Evolutionary conservation across 768 basidiomycete species (phyloP).

Genomic region (Tephrocybe sp.): DNA sequence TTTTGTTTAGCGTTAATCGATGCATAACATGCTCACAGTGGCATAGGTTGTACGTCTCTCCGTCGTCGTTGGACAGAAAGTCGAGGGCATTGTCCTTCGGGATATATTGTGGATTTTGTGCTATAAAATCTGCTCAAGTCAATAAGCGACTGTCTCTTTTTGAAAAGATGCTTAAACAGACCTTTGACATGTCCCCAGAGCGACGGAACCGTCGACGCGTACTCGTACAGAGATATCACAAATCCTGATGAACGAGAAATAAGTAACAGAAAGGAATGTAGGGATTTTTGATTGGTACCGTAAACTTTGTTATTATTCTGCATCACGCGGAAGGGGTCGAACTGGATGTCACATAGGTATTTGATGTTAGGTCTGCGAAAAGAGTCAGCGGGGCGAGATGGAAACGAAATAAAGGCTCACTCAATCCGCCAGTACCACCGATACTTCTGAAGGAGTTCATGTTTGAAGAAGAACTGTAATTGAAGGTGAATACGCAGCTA

Average conservation of each 20-base stretch:
- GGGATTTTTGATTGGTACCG: constrained; percentile 48
- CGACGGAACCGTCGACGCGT: constrained; percentile 72
- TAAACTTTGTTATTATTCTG: constrained; percentile 69
- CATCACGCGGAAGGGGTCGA: constrained; percentile 76
- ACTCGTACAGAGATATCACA: constrained; percentile 67
- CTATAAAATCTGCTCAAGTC: constrained; percentile 44
- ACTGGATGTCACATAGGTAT: constrained; percentile 68
- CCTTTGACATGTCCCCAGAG: constrained; percentile 67
- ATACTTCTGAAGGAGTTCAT: constrained; percentile 62
- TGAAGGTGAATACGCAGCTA: not conserved
- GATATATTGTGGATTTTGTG: constrained; percentile 51
- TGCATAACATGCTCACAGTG: constrained; percentile 49
- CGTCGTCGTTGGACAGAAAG: constrained; percentile 7
- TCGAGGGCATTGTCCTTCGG: constrained; percentile 57
- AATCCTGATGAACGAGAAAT: no score
- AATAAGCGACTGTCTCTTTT: no score
- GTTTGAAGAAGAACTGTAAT: constrained; percentile 68
- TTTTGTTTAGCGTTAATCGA: constrained; percentile 29
- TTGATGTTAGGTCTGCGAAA: constrained; percentile 52
- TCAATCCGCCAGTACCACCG: constrained; percentile 72
- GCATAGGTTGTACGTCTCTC: constrained; percentile 46
- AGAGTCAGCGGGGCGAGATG: no score
- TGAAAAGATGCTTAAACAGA: no score
- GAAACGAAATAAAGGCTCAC: not conserved
- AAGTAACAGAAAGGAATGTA: no score